These are phyloP conservation scores for Boletus subparvulus DNA, from an alignment of 768 basidiomycete species.

Conservation along the genomic window DNA sequence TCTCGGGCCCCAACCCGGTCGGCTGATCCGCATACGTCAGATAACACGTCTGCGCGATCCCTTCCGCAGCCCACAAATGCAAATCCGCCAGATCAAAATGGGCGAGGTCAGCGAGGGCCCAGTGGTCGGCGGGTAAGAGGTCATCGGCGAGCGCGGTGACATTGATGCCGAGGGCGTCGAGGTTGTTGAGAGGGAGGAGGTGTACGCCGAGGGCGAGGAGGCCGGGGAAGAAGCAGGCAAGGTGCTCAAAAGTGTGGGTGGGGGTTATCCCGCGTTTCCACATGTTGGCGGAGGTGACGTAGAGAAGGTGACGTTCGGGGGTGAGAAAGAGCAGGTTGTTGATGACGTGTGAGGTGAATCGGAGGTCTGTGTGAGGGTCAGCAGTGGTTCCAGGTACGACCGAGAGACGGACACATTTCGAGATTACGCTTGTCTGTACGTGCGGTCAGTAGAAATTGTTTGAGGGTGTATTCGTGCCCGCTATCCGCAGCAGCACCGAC, in stretches of 20 bases:
- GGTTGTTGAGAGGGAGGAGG: conserved; percentile 55
- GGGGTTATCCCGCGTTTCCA: conserved; percentile 30
- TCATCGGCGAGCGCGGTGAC: conserved; percentile 34
- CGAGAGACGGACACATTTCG: conserved; percentile 58
- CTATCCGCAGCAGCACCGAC: conserved; percentile 70
- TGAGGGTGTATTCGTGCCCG: conserved; percentile 74
- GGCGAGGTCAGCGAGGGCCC: conserved; percentile 39
- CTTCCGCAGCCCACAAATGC: conserved; percentile 74
- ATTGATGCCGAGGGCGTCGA: conserved; percentile 48
- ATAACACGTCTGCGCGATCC: conserved; percentile 74
- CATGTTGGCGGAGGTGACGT: conserved; percentile 52
- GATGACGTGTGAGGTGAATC: conserved; percentile 58
- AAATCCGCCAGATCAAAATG: conserved; percentile 53
- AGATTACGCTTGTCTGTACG: conserved; percentile 58
- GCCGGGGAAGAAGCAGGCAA: conserved; percentile 78
- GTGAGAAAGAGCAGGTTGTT: conserved; percentile 42
- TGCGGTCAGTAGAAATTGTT: conserved; percentile 66
- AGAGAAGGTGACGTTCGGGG: conserved; percentile 38
- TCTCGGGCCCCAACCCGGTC: conserved; percentile 67
- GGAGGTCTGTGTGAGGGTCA: conserved; percentile 46
- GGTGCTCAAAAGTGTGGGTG: conserved; percentile 60
- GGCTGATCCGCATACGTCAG: conserved; percentile 69
- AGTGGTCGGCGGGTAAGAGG: conserved; percentile 17
- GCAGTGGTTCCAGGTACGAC: too few relatives aligned
- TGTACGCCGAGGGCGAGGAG: conserved; percentile 70